These are phyloP conservation scores for Calonectria henricotiae DNA, from an alignment of 2,329 filamentous ascomycete species.

Conservation along the genomic window DNA sequence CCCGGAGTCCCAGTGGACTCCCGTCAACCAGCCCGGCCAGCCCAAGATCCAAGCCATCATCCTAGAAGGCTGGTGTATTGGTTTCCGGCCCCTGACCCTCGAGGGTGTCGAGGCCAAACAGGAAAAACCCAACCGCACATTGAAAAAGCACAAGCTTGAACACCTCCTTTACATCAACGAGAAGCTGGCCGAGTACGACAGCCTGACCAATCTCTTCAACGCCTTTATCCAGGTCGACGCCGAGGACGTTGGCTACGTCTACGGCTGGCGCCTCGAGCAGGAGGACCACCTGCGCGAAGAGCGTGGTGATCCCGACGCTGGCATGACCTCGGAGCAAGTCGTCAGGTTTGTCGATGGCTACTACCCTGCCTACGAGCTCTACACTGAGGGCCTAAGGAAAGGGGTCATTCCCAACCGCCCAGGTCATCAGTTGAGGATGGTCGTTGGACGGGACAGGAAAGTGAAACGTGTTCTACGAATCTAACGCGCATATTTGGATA, in stretches of 20 bases:
- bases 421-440: conserved; percentile 73
- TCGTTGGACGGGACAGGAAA: conserved; percentile 74
- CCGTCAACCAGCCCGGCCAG: conserved; percentile 69
- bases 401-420: conserved; percentile 70
- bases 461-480: conserved; percentile 73
- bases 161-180: conserved; percentile 70
- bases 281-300: conserved; percentile 78
- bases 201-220: conserved; percentile 67
- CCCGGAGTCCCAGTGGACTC: conserved; percentile 74
- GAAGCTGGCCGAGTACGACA: conserved; percentile 65
- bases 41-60: conserved; percentile 77
- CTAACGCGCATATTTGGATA: conserved; percentile 44
- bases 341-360: conserved; percentile 80
- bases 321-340: conserved; percentile 89
- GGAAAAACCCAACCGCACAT: conserved; percentile 68
- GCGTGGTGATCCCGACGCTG: conserved; percentile 72
- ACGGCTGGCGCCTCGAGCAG: conserved; percentile 88
- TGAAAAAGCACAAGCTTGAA: conserved; percentile 65
- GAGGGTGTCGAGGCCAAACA: conserved; percentile 69
- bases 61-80: conserved; percentile 93
- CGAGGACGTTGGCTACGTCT: conserved; percentile 82
- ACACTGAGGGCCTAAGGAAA: conserved; percentile 71
- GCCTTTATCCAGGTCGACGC: conserved; percentile 78
- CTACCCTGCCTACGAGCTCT: conserved; percentile 82
- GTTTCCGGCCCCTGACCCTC: conserved; percentile 78